Evolutionary conservation across 2,329 filamentous ascomycete genomes (phyloP).

Genomic region (Xylariaceae sp.): DNA sequence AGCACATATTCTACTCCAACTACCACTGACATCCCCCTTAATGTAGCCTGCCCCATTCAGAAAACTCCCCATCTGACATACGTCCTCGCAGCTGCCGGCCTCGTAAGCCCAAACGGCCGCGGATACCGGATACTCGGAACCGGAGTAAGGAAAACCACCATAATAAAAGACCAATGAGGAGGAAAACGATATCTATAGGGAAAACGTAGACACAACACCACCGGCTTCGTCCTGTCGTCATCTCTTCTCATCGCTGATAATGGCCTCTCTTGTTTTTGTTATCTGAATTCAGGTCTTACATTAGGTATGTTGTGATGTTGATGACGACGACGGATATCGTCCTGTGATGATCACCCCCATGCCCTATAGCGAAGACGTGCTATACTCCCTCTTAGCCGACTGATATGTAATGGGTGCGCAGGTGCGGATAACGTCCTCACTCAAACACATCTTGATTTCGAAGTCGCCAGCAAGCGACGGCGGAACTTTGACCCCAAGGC

Average conservation of each 20-base stretch:
- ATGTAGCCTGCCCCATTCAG: constrained; percentile 11
- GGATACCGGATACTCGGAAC: neutral
- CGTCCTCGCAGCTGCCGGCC: neutral
- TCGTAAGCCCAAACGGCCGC: too few relatives aligned
- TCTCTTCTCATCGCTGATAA: neutral
- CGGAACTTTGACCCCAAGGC: too few relatives aligned
- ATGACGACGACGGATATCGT: constrained; percentile 7
- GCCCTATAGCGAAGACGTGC: neutral
- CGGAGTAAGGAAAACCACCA: neutral
- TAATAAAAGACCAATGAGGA: constrained; percentile 5
- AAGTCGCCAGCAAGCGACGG: too few relatives aligned
- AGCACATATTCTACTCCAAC: neutral
- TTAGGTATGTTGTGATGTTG: constrained; percentile 8
- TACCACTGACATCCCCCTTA: constrained; percentile 10
- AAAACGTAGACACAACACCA: too few relatives aligned
- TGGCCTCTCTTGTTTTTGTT: neutral
- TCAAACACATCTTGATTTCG: too few relatives aligned
- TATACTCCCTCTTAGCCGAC: neutral
- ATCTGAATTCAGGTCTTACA: neutral
- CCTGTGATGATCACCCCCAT: neutral
- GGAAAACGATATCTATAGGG: too few relatives aligned
- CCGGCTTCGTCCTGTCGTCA: neutral
- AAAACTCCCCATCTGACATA: constrained; percentile 3
- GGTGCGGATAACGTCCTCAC: too few relatives aligned
- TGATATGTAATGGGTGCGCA: too few relatives aligned